phyloP scores from a whole-genome alignment of 73 alveolate species.

The Tetrahymena malaccensis region DNA sequence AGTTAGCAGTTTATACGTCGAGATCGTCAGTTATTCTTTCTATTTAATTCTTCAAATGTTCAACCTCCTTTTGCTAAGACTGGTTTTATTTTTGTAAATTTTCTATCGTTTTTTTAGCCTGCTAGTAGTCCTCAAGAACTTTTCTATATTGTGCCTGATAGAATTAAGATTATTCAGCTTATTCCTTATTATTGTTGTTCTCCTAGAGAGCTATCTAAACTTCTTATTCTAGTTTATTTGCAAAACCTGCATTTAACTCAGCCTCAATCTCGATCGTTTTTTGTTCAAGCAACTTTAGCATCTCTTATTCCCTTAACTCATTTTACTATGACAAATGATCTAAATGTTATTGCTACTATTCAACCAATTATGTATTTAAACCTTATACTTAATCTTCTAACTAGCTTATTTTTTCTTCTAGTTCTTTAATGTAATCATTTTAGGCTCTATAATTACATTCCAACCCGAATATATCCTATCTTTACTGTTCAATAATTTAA shows the following conservation, averaged over 20 bases:
- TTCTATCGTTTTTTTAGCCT: neutral
- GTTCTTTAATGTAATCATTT: neutral
- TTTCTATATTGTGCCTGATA: neutral
- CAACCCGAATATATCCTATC: neutral
- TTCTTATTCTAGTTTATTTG: neutral
- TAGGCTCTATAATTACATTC: neutral
- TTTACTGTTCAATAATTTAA: neutral
- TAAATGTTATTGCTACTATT: neutral
- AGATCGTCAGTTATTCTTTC: neutral
- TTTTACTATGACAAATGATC: neutral
- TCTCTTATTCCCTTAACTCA: neutral
- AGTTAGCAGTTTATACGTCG: neutral
- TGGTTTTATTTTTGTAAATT: neutral
- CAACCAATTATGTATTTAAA: neutral
- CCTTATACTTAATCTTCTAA: neutral
- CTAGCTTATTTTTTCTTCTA: neutral
- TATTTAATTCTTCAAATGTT: neutral
- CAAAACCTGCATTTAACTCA: neutral
- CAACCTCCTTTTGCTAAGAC: neutral
- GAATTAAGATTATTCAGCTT: neutral
- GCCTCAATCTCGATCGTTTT: neutral
- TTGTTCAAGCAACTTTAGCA: neutral
- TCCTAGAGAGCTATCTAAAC: neutral
- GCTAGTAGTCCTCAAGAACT: neutral
- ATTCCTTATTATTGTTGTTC: neutral